Evolutionary conservation across 306 rosid genomes (phyloP).

Genomic region (Fragaria ananassa): DNA sequence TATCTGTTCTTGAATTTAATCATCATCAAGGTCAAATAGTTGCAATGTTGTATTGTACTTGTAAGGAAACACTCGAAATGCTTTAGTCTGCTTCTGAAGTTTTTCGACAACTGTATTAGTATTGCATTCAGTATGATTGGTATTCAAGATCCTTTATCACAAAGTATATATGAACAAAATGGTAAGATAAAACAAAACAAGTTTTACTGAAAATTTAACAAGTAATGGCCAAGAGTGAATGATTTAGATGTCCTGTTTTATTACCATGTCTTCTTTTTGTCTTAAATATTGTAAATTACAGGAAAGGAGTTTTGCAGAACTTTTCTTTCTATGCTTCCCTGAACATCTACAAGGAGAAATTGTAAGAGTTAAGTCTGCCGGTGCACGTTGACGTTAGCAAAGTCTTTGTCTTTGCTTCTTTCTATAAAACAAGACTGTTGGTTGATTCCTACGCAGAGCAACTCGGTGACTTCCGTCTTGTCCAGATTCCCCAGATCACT

Average conservation of each 20-base stretch:
- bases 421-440: not conserved
- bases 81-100: constrained; percentile 34
- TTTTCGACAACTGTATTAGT: not conserved
- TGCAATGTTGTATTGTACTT: constrained; percentile 88
- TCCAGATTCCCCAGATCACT: not conserved
- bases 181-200: not conserved
- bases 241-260: too few species aligned
- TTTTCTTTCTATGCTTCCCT: too few species aligned
- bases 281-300: too few species aligned
- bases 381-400: too few species aligned
- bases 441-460: not conserved
- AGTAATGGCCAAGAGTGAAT: not conserved
- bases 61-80: constrained; percentile 77
- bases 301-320: too few species aligned
- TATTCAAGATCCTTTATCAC: not conserved
- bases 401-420: too few species aligned
- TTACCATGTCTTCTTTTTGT: too few species aligned
- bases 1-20: constrained; percentile 78
- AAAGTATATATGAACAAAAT: not conserved
- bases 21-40: constrained; percentile 83
- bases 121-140: not conserved
- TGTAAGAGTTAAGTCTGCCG: too few species aligned
- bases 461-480: not conserved
- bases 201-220: not conserved
- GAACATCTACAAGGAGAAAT: too few species aligned